A percentile compares a stretch with the other conserved stretches of the same genome.
These are phyloP conservation scores for Phytophthora vignae DNA, from an alignment of 352 stramenopile species.

Conservation along the genomic window DNA sequence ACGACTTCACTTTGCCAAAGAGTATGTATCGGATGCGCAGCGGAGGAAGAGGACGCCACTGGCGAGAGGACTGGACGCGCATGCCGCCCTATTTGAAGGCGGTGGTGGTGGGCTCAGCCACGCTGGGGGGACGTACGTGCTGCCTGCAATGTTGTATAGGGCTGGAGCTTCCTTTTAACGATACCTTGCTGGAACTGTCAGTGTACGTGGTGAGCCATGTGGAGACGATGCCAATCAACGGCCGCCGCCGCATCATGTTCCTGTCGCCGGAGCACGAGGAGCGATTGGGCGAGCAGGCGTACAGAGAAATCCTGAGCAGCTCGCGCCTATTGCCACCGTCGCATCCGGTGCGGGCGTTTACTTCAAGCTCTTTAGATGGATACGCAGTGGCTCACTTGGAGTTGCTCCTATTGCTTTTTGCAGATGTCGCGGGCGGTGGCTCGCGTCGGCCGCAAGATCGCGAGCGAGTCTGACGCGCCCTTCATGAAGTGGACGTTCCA, in stretches of 20 bases:
- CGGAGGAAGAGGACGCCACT: neutral
- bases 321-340: slow-evolving; percentile 52
- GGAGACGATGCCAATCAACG: slow-evolving; percentile 71
- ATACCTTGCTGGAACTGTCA: slow-evolving; percentile 22
- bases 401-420: neutral
- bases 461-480: slow-evolving; percentile 44
- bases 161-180: neutral
- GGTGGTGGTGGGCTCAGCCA: slow-evolving; percentile 32
- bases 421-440: slow-evolving; percentile 69
- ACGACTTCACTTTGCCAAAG: neutral
- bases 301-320: slow-evolving; percentile 51
- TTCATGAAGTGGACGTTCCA: slow-evolving; percentile 82
- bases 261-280: slow-evolving; percentile 61
- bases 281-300: slow-evolving; percentile 58
- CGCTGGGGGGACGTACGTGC: slow-evolving; percentile 41
- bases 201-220: slow-evolving; percentile 56
- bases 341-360: slow-evolving; percentile 46
- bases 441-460: slow-evolving; percentile 66
- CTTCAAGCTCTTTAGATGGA: neutral
- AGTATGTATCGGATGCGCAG: neutral
- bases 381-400: neutral
- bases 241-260: slow-evolving; percentile 69
- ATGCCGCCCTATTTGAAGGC: slow-evolving; percentile 49
- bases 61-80: slow-evolving; percentile 43
- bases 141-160: neutral